Percentiles rank a stretch among this genome's conserved stretches.
Conservation (phyloP, 2,329 filamentous ascomycete genomes). For the Thielaviopsis punctulata region DNA sequence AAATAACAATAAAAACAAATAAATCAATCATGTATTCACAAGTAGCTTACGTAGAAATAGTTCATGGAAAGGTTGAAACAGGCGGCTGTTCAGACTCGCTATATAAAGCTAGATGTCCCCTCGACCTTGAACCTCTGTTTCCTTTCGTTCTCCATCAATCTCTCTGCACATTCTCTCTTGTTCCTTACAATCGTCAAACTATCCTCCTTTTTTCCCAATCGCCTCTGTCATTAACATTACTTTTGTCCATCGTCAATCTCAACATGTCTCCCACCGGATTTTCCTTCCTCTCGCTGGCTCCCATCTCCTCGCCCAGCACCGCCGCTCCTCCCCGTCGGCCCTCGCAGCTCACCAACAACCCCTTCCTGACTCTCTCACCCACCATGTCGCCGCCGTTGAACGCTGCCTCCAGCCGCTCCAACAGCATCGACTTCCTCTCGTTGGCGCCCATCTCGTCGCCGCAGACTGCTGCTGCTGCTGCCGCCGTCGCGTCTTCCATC, state of each 20-base stretch:
- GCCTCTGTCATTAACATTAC: neutral
- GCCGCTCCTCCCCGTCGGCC: neutral
- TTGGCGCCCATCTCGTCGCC: slow-evolving; percentile 6
- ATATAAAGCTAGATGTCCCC: slow-evolving; percentile 1
- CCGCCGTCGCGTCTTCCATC: slow-evolving; percentile 15
- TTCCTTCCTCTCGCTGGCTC: slow-evolving; percentile 10
- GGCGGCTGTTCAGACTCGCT: neutral
- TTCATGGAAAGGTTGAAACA: neutral
- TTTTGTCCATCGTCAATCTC: neutral
- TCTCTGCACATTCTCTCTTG: too few species aligned
- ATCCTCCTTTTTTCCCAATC: neutral
- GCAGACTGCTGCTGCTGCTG: neutral
- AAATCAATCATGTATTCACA: neutral
- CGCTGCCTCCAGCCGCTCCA: slow-evolving; percentile 14
- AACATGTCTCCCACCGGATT: slow-evolving; percentile 9
- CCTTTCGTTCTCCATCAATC: neutral
- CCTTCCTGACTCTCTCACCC: slow-evolving; percentile 42
- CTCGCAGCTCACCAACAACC: neutral
- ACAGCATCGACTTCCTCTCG: slow-evolving; percentile 14
- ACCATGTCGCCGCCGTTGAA: slow-evolving; percentile 23
- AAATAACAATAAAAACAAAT: slow-evolving; percentile 2
- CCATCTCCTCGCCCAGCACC: slow-evolving; percentile 3
- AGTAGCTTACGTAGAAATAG: neutral
- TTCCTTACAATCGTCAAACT: neutral
- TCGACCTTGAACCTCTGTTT: neutral